Evolutionary conservation across 805 yeast species (phyloP).

Genomic region (Lipomyces sp.): DNA sequence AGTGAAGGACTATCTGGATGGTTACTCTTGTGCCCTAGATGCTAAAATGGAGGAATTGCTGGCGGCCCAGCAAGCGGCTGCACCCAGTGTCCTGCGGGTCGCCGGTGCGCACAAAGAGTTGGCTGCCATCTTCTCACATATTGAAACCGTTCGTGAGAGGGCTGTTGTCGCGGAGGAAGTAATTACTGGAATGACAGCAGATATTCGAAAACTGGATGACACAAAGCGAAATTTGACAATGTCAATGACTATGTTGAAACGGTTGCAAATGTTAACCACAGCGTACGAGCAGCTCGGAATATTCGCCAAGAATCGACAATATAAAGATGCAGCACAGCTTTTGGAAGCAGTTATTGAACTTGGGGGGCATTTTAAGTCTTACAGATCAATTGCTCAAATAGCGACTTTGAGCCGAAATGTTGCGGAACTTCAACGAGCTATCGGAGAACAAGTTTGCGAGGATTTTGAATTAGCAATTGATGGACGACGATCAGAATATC

Average conservation of each 20-base stretch:
- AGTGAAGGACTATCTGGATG: constrained; percentile 8
- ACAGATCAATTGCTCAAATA: constrained; percentile 81
- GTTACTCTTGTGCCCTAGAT: constrained; percentile 17
- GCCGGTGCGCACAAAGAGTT: constrained; percentile 34
- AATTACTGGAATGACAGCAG: constrained; percentile 72
- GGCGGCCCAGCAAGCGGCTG: constrained; percentile 33
- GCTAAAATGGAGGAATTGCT: constrained; percentile 22
- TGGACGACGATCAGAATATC: constrained; percentile 45
- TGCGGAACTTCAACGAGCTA: constrained; percentile 59
- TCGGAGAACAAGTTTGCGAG: constrained; percentile 70
- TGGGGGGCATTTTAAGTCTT: constrained; percentile 73
- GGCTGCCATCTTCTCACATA: constrained; percentile 41
- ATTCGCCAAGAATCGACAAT: constrained; percentile 53
- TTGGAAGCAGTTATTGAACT: constrained; percentile 76
- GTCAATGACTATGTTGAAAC: constrained; percentile 82
- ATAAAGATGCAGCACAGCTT: constrained; percentile 60
- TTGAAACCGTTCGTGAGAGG: constrained; percentile 54
- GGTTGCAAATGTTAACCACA: constrained; percentile 81
- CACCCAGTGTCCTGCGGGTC: constrained; percentile 34
- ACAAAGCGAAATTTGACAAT: constrained; percentile 82
- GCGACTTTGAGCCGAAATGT: constrained; percentile 66
- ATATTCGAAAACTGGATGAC: constrained; percentile 76
- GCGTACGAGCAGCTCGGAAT: constrained; percentile 67
- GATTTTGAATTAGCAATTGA: constrained; percentile 66
- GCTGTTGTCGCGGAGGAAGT: constrained; percentile 62